Conservation (phyloP, 208 protist genomes). For the Leishmania amazonensis region DNA sequence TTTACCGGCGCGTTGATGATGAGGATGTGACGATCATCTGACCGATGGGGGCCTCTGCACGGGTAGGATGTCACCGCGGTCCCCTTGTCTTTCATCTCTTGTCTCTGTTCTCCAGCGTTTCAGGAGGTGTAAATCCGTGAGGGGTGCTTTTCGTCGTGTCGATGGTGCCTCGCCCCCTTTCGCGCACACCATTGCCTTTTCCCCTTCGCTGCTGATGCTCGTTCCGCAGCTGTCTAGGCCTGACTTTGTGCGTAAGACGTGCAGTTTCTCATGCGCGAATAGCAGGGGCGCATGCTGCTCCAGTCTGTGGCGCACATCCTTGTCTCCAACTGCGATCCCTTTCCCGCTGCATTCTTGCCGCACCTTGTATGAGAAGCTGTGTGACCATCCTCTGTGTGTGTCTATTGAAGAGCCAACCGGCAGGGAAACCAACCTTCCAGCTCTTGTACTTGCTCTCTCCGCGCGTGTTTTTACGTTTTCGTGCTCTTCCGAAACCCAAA, state of each 20-base stretch:
- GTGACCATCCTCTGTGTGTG: background rate
- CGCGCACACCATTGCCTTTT: background rate
- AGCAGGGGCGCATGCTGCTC: background rate
- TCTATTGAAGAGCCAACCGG: background rate
- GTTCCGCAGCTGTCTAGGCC: background rate
- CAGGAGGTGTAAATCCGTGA: background rate
- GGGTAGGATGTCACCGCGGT: background rate
- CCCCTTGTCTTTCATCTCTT: background rate
- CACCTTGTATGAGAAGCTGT: background rate
- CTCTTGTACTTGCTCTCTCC: background rate
- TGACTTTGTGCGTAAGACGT: background rate
- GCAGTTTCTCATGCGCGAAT: background rate
- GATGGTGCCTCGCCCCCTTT: background rate
- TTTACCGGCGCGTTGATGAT: conserved; percentile 51
- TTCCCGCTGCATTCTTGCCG: background rate
- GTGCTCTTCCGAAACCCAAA: background rate
- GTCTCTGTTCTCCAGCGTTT: background rate
- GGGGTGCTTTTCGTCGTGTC: background rate
- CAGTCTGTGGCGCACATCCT: background rate
- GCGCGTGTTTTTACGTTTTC: background rate
- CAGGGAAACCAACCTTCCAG: background rate
- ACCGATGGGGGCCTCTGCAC: background rate
- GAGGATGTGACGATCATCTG: background rate
- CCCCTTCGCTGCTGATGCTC: background rate
- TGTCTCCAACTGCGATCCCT: background rate